Percentiles rank a stretch among this genome's conserved stretches.
phyloP scores from a whole-genome alignment of 192 early-diverging fungal species.

The Coemansia sp. region DNA sequence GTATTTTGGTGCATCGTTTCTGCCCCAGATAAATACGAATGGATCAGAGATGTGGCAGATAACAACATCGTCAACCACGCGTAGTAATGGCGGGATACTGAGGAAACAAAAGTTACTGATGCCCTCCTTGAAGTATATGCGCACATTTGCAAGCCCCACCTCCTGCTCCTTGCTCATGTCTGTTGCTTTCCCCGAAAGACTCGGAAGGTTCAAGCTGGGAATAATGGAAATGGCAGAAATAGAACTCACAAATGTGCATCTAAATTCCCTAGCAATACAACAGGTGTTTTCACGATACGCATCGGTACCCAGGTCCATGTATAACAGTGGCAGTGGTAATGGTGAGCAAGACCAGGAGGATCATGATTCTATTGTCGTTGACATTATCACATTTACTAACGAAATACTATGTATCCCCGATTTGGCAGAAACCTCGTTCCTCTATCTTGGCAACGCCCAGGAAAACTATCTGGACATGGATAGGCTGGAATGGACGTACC shows the following conservation, averaged over 20 bases:
- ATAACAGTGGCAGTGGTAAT: background rate
- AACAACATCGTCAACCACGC: too few species aligned
- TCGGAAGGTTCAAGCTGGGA: background rate
- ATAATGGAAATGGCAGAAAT: slow-evolving; percentile 7
- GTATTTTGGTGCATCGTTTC: slow-evolving; percentile 1
- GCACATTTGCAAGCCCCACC: slow-evolving; percentile 10
- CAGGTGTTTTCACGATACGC: slow-evolving; percentile 2
- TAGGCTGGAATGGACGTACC: slow-evolving; percentile 1
- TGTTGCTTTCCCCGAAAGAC: background rate
- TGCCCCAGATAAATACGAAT: background rate
- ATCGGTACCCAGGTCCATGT: background rate
- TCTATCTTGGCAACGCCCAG: background rate
- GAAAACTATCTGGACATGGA: slow-evolving; percentile 1
- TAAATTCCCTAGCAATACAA: background rate
- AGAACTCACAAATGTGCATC: background rate
- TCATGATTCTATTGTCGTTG: background rate
- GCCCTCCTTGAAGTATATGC: background rate
- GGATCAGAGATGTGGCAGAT: background rate
- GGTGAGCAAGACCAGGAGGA: background rate
- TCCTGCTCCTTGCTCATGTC: background rate
- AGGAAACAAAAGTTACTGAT: background rate
- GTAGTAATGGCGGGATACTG: background rate
- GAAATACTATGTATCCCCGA: slow-evolving; percentile 7
- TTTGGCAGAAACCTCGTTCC: background rate
- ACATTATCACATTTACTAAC: slow-evolving; percentile 4